These are phyloP conservation scores for Paraglomus occultum DNA, from an alignment of 192 early-diverging fungal species.

Conservation along the genomic window DNA sequence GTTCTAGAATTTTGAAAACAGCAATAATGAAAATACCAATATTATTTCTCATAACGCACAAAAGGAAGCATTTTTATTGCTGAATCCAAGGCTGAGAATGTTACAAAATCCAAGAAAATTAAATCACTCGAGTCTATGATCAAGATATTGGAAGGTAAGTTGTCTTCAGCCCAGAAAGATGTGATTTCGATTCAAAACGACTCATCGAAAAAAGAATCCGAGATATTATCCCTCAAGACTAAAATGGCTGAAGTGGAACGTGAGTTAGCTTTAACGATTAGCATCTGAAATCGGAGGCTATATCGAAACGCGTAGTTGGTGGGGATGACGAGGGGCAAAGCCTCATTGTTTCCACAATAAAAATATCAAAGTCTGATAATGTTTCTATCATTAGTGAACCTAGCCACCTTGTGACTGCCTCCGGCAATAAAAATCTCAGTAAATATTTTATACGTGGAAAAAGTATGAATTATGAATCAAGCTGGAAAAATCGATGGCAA, in stretches of 20 bases:
- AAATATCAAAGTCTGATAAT: constrained; percentile 7
- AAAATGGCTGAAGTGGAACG: neutral
- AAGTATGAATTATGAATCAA: neutral
- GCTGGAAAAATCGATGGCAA: constrained; percentile 11
- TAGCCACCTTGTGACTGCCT: no score
- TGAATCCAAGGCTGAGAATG: constrained; percentile 19
- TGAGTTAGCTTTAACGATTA: neutral
- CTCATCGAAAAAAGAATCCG: constrained; percentile 19
- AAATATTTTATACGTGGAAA: constrained; percentile 14
- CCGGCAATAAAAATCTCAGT: constrained; percentile 17
- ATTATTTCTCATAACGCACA: no score
- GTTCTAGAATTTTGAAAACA: no score
- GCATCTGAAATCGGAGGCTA: constrained; percentile 17
- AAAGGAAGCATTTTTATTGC: no score
- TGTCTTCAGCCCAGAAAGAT: constrained; percentile 9
- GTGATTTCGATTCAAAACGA: no score
- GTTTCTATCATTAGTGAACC: constrained; percentile 6
- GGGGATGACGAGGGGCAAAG: constrained; percentile 1
- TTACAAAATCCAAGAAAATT: constrained; percentile 15
- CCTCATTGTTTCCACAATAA: neutral
- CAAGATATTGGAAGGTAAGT: constrained; percentile 24
- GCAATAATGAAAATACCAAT: no score
- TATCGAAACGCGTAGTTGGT: constrained; percentile 5
- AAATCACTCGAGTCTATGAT: constrained; percentile 20
- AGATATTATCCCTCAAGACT: constrained; percentile 1